Percentiles rank a stretch among this genome's conserved stretches.
These are phyloP conservation scores for Serendipita sp. DNA, from an alignment of 768 basidiomycete species.

Conservation along the genomic window DNA sequence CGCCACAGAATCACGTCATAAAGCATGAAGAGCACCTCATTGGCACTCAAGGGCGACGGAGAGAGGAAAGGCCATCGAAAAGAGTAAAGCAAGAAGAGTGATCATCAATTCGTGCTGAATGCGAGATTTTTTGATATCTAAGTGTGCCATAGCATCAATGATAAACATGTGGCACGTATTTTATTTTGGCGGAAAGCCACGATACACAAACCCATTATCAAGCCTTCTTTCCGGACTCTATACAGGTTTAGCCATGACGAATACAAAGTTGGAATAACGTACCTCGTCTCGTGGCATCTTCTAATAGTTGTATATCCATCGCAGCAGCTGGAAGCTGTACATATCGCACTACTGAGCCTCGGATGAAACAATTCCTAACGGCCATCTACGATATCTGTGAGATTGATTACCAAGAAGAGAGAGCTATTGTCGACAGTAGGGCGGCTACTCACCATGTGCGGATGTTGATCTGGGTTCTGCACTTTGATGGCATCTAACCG, in stretches of 20 bases:
- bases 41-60: too few relatives aligned
- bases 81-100: too few relatives aligned
- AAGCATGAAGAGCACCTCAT: too few relatives aligned
- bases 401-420: background rate
- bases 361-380: constrained; percentile 97
- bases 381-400: constrained; percentile 54
- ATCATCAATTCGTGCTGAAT: too few relatives aligned
- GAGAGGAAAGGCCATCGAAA: too few relatives aligned
- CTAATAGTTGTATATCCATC: constrained; percentile 87
- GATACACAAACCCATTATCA: background rate
- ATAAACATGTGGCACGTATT: too few relatives aligned
- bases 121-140: too few relatives aligned
- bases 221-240: background rate
- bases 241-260: background rate
- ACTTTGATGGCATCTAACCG: constrained; percentile 88
- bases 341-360: constrained; percentile 95
- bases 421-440: background rate
- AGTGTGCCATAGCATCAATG: too few relatives aligned
- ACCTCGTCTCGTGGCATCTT: constrained; percentile 97
- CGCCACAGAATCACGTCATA: too few relatives aligned
- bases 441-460: constrained; percentile 67
- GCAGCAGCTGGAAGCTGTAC: constrained; percentile 85
- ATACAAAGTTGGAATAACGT: background rate
- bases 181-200: too few relatives aligned
- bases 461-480: constrained; percentile 80